Evolutionary conservation across 805 yeast genomes (phyloP), one percentile per base, ranked within the genome.

Genomic region (Candida multigemmis): DNA sequence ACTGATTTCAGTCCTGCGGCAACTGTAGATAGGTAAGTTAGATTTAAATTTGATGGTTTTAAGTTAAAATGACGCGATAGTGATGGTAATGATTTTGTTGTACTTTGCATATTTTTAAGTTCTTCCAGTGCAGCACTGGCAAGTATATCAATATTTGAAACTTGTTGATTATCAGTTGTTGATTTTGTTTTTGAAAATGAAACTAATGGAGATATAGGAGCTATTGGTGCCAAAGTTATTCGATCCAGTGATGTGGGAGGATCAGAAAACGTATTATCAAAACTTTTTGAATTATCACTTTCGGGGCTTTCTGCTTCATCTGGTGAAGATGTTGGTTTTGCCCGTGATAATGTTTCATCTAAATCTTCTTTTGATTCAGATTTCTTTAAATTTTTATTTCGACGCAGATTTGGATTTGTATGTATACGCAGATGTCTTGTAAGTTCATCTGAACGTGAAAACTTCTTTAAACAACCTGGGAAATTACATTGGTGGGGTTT

Each of bases 401-500:
- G 67, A 30, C 77, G 46, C 16, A 80, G 71, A 29, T 74, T 72
- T 11, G 85, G 82, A 39, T 78, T 78, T 14, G 76, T 72, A 48
- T 80, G 87, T 32, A 78, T 79, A 33, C 86, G 60, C 25, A 71
- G 59, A 47, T 79, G 89, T 45, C 89, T 65, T 9, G 85, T 79
- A 27, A 79, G 56, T 45, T 79, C 89, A 48, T 79, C 89, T 16
- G 78, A 71, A 31, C 89, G 56, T 24, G 79, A 68, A 42, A 79
- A 79, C 33, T 68, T 61, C 53, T 79, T 79, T 31, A 64, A 57
- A 48, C 89, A 79, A 0, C 81, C 81, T 0, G 80, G 79, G 38
- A 65, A 79, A 15, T 74, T 67, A 51, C 87, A 79, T n/a, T 67
- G 68, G 48, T 79, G 86, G 3, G 89, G 89, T 46, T 76, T 78